A percentile compares a stretch with the other conserved stretches of the same genome.
phyloP scores from a whole-genome alignment of 1,284 basidiomycete species.

The Stygiomarasmius scandens region DNA sequence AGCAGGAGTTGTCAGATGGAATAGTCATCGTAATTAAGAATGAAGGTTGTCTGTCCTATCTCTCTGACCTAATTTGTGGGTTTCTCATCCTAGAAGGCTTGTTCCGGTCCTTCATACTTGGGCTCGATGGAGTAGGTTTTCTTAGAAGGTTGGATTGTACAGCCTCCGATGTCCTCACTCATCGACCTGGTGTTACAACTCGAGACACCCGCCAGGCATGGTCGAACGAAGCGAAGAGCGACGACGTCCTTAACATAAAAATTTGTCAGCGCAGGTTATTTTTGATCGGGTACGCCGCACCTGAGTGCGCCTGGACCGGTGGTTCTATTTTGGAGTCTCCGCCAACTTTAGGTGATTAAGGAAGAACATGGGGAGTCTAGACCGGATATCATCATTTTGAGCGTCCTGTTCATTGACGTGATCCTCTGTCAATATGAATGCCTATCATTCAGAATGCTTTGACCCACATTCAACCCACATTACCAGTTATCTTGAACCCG shows the following conservation, averaged over 20 bases:
- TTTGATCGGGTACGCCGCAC: not conserved
- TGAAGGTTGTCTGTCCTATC: not conserved
- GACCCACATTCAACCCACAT: too few species aligned
- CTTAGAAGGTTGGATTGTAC: conserved; percentile 72
- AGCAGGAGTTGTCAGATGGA: conserved; percentile 7
- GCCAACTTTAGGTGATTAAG: conserved; percentile 3
- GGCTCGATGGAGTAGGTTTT: conserved; percentile 76
- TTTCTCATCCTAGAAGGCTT: conserved; percentile 84
- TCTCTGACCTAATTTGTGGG: conserved; percentile 32
- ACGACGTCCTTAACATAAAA: too few species aligned
- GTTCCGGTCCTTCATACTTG: conserved; percentile 81
- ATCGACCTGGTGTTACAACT: conserved; percentile 62
- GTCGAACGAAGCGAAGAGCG: too few species aligned
- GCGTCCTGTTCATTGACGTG: conserved; percentile 8
- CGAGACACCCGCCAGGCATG: conserved; percentile 12
- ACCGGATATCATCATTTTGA: too few species aligned
- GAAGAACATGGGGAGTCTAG: conserved; percentile 8
- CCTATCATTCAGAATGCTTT: not conserved
- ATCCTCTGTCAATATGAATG: too few species aligned
- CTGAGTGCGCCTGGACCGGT: conserved; percentile 4
- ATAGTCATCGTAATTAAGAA: conserved; percentile 4
- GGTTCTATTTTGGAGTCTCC: conserved; percentile 1
- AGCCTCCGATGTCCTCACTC: not conserved
- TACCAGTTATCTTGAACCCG: too few species aligned
- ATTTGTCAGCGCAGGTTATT: too few species aligned